A percentile compares a stretch with the other conserved stretches of the same genome.
phyloP scores from a whole-genome alignment of 2,329 filamentous ascomycete genomes.

The Albophoma yamanashiensis region DNA sequence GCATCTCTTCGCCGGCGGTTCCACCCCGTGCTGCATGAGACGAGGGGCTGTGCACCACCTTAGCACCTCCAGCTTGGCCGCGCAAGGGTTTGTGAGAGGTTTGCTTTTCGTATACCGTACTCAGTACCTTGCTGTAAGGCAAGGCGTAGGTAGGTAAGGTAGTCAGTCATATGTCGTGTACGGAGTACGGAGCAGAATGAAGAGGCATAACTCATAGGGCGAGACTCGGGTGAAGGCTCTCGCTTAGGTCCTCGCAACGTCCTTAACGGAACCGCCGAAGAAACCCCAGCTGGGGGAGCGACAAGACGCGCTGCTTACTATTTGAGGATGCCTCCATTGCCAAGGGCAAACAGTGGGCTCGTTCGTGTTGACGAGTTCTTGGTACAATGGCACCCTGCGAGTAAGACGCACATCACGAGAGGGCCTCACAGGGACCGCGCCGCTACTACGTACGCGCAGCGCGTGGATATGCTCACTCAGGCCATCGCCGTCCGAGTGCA shows the following conservation, averaged over 20 bases:
- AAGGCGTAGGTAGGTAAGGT: no score
- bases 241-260: neutral
- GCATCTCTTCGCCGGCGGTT: neutral
- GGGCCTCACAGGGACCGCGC: neutral
- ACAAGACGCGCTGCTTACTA: neutral
- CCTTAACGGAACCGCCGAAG: neutral
- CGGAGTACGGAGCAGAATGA: neutral
- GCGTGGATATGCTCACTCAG: neutral
- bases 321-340: neutral
- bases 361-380: neutral
- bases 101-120: neutral
- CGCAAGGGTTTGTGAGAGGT: neutral
- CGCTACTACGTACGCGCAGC: neutral
- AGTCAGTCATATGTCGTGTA: neutral
- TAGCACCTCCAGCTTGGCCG: neutral
- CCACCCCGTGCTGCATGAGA: neutral
- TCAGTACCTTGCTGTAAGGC: neutral
- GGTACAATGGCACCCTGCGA: neutral
- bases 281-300: neutral
- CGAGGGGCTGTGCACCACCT: neutral
- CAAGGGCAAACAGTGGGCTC: neutral
- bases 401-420: neutral
- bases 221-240: neutral
- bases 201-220: no score
- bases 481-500: neutral